Percentiles rank a stretch among this genome's conserved stretches.
These are phyloP conservation scores for Termitomyces sp. DNA, from an alignment of 768 basidiomycete species.

Conservation along the genomic window DNA sequence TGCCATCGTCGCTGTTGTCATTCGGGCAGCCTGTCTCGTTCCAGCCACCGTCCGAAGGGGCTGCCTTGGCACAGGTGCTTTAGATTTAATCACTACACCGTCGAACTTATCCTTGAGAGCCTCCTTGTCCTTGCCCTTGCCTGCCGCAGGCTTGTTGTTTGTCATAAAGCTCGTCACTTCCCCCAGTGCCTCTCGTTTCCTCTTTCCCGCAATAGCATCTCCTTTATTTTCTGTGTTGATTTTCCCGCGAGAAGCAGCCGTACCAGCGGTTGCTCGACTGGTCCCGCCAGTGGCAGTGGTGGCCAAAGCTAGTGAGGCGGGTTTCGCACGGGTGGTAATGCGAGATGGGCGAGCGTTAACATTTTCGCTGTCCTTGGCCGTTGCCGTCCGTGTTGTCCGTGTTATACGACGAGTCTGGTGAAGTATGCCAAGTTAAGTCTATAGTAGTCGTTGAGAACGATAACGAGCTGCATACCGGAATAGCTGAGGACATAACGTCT, in stretches of 20 bases:
- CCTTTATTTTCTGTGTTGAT: constrained; percentile 34
- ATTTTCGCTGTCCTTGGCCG: constrained; percentile 70
- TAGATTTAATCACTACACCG: constrained; percentile 57
- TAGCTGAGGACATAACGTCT: constrained; percentile 39
- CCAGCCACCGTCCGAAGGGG: constrained; percentile 50
- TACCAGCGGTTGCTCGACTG: constrained; percentile 37
- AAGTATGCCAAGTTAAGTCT: constrained; percentile 9
- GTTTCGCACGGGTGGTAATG: constrained; percentile 59
- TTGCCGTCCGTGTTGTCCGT: constrained; percentile 41
- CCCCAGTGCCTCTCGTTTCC: constrained; percentile 76
- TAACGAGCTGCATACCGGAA: constrained; percentile 32
- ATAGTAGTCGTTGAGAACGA: background rate
- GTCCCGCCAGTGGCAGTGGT: constrained; percentile 33
- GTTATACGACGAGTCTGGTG: constrained; percentile 67
- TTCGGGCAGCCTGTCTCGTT: constrained; percentile 33
- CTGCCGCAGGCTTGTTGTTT: constrained; percentile 40
- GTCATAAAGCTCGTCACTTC: constrained; percentile 53
- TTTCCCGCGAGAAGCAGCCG: constrained; percentile 53
- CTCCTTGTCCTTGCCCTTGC: constrained; percentile 58
- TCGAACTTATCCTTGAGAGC: constrained; percentile 52
- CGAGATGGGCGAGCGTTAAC: constrained; percentile 61
- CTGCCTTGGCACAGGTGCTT: constrained; percentile 39
- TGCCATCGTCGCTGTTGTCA: constrained; percentile 15
- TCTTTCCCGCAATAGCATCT: constrained; percentile 55
- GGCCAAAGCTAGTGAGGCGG: constrained; percentile 37